Evolutionary conservation across 768 basidiomycete species (phyloP).

Genomic region (Leucocoprinus sp.): DNA sequence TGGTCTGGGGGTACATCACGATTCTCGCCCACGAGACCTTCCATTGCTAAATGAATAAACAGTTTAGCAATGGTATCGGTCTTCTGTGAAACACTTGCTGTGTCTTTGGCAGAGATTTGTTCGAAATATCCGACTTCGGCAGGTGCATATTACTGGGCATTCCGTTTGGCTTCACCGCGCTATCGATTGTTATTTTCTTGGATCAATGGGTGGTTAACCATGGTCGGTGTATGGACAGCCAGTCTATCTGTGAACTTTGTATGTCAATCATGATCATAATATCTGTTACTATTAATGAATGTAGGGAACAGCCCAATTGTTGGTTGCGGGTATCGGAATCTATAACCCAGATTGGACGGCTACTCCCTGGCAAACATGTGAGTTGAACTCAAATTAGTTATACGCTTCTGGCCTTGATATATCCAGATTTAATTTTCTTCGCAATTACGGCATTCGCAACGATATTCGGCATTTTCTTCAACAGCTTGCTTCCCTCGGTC

Average conservation of each 20-base stretch:
- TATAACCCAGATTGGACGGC: constrained; percentile 52
- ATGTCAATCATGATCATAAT: constrained; percentile 11
- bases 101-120: constrained; percentile 51
- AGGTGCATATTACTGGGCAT: constrained; percentile 62
- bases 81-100: constrained; percentile 37
- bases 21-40: neutral
- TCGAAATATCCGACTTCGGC: constrained; percentile 56
- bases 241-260: constrained; percentile 62
- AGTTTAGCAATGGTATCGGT: constrained; percentile 47
- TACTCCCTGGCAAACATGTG: constrained; percentile 54
- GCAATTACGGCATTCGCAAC: constrained; percentile 41
- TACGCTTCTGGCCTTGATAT: neutral
- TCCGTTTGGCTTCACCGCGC: constrained; percentile 45
- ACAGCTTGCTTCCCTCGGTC: constrained; percentile 38
- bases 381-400: constrained; percentile 12
- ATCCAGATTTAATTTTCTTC: constrained; percentile 46
- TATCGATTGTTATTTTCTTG: constrained; percentile 47
- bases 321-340: constrained; percentile 51
- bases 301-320: constrained; percentile 48
- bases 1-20: constrained; percentile 47
- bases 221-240: constrained; percentile 64
- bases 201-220: constrained; percentile 63
- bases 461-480: constrained; percentile 48
- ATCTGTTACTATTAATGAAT: neutral
- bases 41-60: neutral